Evolutionary conservation across 108 stramenopile species (phyloP).

Genomic region (Pelagomonas calceolata): DNA sequence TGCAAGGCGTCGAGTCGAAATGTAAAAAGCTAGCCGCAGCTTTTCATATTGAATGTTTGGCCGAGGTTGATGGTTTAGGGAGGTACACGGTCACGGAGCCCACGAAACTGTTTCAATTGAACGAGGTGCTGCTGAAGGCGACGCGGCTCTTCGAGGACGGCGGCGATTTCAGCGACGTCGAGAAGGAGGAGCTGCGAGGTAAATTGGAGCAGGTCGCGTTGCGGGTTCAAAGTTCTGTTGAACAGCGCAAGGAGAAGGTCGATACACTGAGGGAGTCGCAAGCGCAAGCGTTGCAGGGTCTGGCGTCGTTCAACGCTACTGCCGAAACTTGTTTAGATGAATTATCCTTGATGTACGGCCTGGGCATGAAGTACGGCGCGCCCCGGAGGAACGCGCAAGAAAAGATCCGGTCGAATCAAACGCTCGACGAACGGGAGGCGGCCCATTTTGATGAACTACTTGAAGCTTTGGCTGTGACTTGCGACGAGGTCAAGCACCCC

Average conservation of each 20-base stretch:
- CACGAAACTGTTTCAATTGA: slow-evolving; percentile 17
- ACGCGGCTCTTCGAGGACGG: slow-evolving; percentile 26
- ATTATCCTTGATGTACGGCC: slow-evolving; percentile 38
- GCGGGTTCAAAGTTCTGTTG: slow-evolving; percentile 13
- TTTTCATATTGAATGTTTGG: slow-evolving; percentile 23
- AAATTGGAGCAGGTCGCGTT: not conserved
- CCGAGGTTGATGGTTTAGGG: slow-evolving; percentile 11
- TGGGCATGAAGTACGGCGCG: slow-evolving; percentile 47
- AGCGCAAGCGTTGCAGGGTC: not conserved
- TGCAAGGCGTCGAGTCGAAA: slow-evolving; percentile 42
- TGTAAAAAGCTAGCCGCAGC: slow-evolving; percentile 27
- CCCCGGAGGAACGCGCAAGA: slow-evolving; percentile 46
- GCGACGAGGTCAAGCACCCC: not conserved
- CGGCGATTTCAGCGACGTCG: slow-evolving; percentile 34
- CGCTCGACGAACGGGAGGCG: slow-evolving; percentile 30
- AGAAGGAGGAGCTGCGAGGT: slow-evolving; percentile 20
- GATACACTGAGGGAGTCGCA: not conserved
- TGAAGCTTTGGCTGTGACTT: slow-evolving; percentile 15
- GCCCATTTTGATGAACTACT: slow-evolving; percentile 28
- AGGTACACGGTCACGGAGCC: slow-evolving; percentile 21
- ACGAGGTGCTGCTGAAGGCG: slow-evolving; percentile 16
- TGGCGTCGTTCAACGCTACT: slow-evolving; percentile 21
- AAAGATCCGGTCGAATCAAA: slow-evolving; percentile 30
- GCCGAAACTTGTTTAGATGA: slow-evolving; percentile 33
- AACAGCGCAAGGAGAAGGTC: slow-evolving; percentile 21